Evolutionary conservation across 2,329 filamentous ascomycete genomes (phyloP).

Genomic region (Exophiala mesophila): DNA sequence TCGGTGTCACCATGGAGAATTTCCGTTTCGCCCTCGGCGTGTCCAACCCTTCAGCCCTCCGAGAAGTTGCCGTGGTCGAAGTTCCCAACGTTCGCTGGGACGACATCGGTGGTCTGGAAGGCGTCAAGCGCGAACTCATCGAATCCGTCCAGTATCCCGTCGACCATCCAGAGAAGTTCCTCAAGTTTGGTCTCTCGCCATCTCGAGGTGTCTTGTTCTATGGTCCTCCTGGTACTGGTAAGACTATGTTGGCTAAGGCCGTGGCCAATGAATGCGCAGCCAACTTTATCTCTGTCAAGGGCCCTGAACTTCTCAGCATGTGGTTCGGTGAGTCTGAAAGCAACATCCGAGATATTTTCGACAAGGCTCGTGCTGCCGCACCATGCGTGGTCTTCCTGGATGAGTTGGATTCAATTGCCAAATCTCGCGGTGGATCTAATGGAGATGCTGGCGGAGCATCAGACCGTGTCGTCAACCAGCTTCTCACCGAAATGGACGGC

Average conservation of each 20-base stretch:
- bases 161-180: conserved; percentile 99
- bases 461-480: conserved; percentile 99
- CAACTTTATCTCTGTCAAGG: conserved; percentile 99
- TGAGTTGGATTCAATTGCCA: conserved; percentile 97
- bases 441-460: conserved; percentile 97
- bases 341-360: conserved; percentile 99
- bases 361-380: conserved; percentile 96
- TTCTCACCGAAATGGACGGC: conserved; percentile 98
- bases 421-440: conserved; percentile 93
- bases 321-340: conserved; percentile 99
- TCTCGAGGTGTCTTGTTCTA: conserved; percentile 99
- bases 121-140: conserved; percentile 98
- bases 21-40: conserved; percentile 98
- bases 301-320: conserved; percentile 96
- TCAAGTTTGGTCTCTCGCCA: conserved; percentile 98
- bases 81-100: conserved; percentile 99
- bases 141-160: conserved; percentile 98
- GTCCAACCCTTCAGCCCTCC: conserved; percentile 96
- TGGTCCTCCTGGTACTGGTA: conserved; percentile 98
- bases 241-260: conserved; percentile 98
- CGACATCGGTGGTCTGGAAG: conserved; percentile 96
- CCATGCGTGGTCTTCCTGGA: conserved; percentile 99
- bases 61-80: conserved; percentile 97
- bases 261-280: conserved; percentile 98
- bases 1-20: conserved; percentile 99